Evolutionary conservation across 129 eudicot genomes (phyloP), one percentile per base, ranked within the genome.

Genomic region (Daucus carota): DNA sequence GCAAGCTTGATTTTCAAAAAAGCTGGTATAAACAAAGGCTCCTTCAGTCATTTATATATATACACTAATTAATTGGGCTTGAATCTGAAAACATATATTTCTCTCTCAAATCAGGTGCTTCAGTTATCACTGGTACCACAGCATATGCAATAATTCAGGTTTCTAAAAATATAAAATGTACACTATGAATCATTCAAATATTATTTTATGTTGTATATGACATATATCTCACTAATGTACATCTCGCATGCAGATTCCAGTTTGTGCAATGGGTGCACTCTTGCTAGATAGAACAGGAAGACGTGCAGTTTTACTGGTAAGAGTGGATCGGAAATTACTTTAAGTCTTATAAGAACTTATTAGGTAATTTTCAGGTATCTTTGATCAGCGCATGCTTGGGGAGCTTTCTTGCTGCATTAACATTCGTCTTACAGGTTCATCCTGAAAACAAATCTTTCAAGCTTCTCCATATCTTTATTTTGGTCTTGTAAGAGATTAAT

Each of bases 281-380:
- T 68, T 83, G 42, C 52, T 78, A 65, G 86, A 83, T 48, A 78
- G 38, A 54, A 33, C 29, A 22, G 86, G 86, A 36, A 47, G 86
- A 40, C 86, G 82, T 31, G 60, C 81, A 33, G 77, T 83, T 74
- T 66, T 78, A 67, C 78, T 83, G 83, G 86, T 83, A 12, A 78
- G 76, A 66, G 24, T 43, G 8, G 24, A 18, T 32, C 32, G 14
- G 12, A 18, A 11, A 45, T 48, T 66, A n/a, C 1, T 29, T 38
- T 41, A 15, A 3, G 14, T 32, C 4, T 28, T 12, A 13, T 78
- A 16, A 47, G 70, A 78, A 34, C 14, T 28, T 20, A 36, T 69
- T 2, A 4, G 81, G 42, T 9, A 57, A 10, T 36, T 12, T 81
- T 41, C 60, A 81, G 84, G 78, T 71, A 67, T 42, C 83, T 47